A percentile compares a stretch with the other conserved stretches of the same genome.
Evolutionary conservation across 2,329 filamentous ascomycete genomes (phyloP).

Genomic region (Stagonosporopsis rhizophila): DNA sequence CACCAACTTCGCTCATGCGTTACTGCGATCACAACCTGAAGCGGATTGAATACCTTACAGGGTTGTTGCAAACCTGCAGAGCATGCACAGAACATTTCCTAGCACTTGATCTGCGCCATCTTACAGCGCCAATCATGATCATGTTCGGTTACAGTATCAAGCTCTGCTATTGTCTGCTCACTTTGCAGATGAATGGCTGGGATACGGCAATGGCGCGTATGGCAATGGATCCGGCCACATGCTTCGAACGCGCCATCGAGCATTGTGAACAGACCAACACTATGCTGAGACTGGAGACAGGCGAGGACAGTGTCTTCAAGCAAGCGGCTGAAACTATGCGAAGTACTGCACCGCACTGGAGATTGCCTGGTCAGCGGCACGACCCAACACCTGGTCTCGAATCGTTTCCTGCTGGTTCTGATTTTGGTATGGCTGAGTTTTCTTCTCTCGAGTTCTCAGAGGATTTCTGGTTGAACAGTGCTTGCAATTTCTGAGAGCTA

Average conservation of each 20-base stretch:
- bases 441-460: slow-evolving; percentile 24
- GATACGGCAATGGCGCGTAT: slow-evolving; percentile 18
- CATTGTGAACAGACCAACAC: slow-evolving; percentile 17
- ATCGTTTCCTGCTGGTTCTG: background rate
- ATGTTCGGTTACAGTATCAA: slow-evolving; percentile 25
- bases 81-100: slow-evolving; percentile 21
- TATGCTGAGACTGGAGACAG: slow-evolving; percentile 17
- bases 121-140: slow-evolving; percentile 20
- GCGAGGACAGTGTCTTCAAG: slow-evolving; percentile 26
- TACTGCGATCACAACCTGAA: slow-evolving; percentile 18
- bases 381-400: slow-evolving; percentile 4
- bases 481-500: slow-evolving; percentile 13
- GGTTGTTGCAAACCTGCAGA: slow-evolving; percentile 20
- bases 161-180: slow-evolving; percentile 20
- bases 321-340: slow-evolving; percentile 23
- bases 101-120: slow-evolving; percentile 9
- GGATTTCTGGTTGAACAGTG: slow-evolving; percentile 25
- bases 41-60: slow-evolving; percentile 25
- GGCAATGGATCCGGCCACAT: slow-evolving; percentile 17
- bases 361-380: background rate
- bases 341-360: slow-evolving; percentile 22
- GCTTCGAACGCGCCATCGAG: slow-evolving; percentile 19
- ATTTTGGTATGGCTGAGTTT: slow-evolving; percentile 11
- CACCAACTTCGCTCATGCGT: slow-evolving; percentile 4
- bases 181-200: slow-evolving; percentile 23